phyloP scores from a whole-genome alignment of 2,329 filamentous ascomycete species.

The Colletotrichum tabaci region DNA sequence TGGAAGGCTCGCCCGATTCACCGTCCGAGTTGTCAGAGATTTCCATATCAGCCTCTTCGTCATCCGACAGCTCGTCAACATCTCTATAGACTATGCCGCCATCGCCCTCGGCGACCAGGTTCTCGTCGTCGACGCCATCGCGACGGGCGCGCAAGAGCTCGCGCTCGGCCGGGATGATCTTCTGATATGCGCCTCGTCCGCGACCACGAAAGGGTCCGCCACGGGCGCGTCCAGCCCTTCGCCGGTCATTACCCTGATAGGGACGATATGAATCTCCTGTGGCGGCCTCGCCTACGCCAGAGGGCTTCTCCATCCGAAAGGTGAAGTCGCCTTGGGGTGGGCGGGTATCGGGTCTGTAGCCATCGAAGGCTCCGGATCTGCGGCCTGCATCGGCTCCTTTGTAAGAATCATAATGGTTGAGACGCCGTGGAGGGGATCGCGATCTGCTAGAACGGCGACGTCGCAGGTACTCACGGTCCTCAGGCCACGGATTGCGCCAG shows the following conservation, averaged over 20 bases:
- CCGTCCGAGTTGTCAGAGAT: conserved; percentile 67
- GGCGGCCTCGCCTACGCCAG: conserved; percentile 59
- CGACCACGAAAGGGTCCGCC: conserved; percentile 33
- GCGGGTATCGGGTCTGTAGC: conserved; percentile 55
- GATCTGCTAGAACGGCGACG: conserved; percentile 29
- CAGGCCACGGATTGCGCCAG: conserved; percentile 37
- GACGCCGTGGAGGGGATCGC: conserved; percentile 30
- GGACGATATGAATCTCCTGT: conserved; percentile 52
- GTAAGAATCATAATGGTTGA: conserved; percentile 34
- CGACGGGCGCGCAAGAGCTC: conserved; percentile 60
- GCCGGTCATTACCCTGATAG: conserved; percentile 34
- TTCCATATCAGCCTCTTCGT: conserved; percentile 76
- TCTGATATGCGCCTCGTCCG: conserved; percentile 45
- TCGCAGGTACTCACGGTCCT: conserved; percentile 41
- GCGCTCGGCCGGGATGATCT: conserved; percentile 61
- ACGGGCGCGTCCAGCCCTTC: conserved; percentile 21
- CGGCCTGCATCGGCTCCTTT: conserved; percentile 34
- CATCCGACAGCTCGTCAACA: conserved; percentile 73
- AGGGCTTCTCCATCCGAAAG: conserved; percentile 68
- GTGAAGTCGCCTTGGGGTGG: conserved; percentile 67
- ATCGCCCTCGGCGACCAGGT: conserved; percentile 62
- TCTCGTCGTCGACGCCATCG: conserved; percentile 58
- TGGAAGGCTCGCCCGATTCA: conserved; percentile 57
- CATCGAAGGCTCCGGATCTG: conserved; percentile 37
- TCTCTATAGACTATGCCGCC: conserved; percentile 67